phyloP scores from a whole-genome alignment of 2,329 filamentous ascomycete species.

The Fusarium pseudoanthophilum region DNA sequence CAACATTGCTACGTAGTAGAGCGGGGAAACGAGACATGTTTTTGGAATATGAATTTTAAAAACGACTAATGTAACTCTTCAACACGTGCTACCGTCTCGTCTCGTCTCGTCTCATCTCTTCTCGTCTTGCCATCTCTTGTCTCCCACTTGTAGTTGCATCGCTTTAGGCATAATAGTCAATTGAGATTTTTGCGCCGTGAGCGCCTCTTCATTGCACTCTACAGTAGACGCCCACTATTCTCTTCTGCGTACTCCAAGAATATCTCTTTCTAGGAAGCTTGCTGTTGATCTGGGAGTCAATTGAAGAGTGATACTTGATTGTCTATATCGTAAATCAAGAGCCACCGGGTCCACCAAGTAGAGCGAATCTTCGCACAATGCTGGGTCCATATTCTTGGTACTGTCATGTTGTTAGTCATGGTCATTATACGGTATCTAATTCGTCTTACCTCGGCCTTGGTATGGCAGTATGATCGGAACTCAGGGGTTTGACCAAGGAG shows the following conservation, averaged over 20 bases:
- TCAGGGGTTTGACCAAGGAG: conserved; percentile 96
- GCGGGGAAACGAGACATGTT: conserved; percentile 11
- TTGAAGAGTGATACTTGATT: conserved; percentile 27
- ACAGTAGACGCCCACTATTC: not conserved
- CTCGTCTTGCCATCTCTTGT: conserved; percentile 8
- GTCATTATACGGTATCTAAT: not conserved
- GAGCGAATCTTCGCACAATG: conserved; percentile 93
- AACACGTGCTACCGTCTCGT: conserved; percentile 28
- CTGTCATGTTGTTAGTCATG: conserved; percentile 53
- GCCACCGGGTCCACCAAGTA: conserved; percentile 90
- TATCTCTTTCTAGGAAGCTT: not conserved
- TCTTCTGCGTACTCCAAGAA: conserved; percentile 5
- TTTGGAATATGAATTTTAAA: conserved; percentile 29
- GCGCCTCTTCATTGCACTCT: conserved; percentile 33
- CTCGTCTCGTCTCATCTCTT: conserved; percentile 16
- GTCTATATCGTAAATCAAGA: conserved; percentile 60
- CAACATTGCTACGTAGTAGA: not conserved
- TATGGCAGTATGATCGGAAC: conserved; percentile 99
- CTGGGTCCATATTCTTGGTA: conserved; percentile 97
- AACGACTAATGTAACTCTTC: conserved; percentile 36
- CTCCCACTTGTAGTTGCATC: conserved; percentile 33
- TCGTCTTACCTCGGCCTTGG: conserved; percentile 74
- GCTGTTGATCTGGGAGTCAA: conserved; percentile 8
- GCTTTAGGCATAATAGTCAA: conserved; percentile 41
- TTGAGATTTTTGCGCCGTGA: conserved; percentile 38